Base-by-base conservation (phyloP, 495 filamentous ascomycete genomes). In the Penicillium atrosanguineum region DNA sequence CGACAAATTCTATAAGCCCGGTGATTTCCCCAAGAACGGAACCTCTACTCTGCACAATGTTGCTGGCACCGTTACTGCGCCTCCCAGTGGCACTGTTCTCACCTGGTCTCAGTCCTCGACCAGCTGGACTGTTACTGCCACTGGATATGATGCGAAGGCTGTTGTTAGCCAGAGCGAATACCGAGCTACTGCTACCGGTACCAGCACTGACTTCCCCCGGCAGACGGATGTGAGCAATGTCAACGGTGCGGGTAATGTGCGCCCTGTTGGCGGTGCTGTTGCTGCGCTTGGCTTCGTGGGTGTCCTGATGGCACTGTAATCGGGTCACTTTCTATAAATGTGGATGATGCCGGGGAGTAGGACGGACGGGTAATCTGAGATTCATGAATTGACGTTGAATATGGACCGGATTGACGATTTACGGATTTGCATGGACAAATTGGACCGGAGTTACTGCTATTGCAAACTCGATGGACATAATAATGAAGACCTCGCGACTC, bases 1-100 rank as follows among this genome's bases (percentile, higher is more conserved):
- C 0, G 56, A 62, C 36, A 67, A 67, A 21, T 67, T 65, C 59
- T 67, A 67, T 37, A 50, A 48, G 46, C 64, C 64, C 0, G 62
- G 56, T 4, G 46, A 62, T 12, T 56, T 58, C 18, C 64, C 64
- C 4, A 42, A 37, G 9, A 67, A 67, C 36, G 64, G 64, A 0
- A 60, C 56, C 1, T 53, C 53, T 4, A 62, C 56, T n/a, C 46
- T 67, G 37, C 23, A 21, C 23, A 61, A 67, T 21, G 49, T 65
- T n/a, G 61, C n/a, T 0, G 64, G 64, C 0, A 65, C 61, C 2
- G 46, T 67, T 11, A 56, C 55, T 0, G 59, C 54, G 5, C 64
- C 64, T 7, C 61, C 64, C 0, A 58, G 53, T 28, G 64, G 64
- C 25, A 67, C 64, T 1, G 59, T 67, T 9, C 25, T 67, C 14